Percentiles rank a stretch among this genome's conserved stretches.
phyloP scores from a whole-genome alignment of 306 rosid genomes.

The Quercus rubra region DNA sequence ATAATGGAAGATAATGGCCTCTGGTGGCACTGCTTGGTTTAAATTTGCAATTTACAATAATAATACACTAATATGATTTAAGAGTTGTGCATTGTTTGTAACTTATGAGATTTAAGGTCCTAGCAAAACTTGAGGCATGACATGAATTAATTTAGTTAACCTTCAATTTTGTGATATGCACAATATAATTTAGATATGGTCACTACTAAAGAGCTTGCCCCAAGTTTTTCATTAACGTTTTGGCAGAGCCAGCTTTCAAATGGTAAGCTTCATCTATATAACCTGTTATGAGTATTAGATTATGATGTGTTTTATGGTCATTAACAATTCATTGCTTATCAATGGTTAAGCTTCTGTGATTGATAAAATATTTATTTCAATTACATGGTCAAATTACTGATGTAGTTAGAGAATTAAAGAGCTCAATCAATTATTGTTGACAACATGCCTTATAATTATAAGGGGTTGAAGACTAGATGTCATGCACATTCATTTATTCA shows the following conservation, averaged over 20 bases:
- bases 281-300: background rate
- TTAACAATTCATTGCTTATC: background rate
- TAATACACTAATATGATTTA: background rate
- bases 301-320: background rate
- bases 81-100: too few species aligned
- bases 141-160: too few species aligned
- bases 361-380: background rate
- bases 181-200: too few species aligned
- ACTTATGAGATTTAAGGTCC: too few species aligned
- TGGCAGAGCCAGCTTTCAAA: slow-evolving; percentile 92
- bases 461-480: background rate
- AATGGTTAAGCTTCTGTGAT: background rate
- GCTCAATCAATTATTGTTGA: too few species aligned
- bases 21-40: background rate
- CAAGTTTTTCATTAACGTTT: slow-evolving; percentile 78
- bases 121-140: too few species aligned
- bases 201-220: too few species aligned
- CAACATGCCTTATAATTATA: too few species aligned
- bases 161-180: too few species aligned
- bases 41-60: background rate
- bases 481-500: too few species aligned
- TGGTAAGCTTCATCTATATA: slow-evolving; percentile 49
- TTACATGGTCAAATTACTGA: background rate
- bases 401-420: too few species aligned
- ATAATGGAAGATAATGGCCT: too few species aligned